phyloP scores from a whole-genome alignment of 176 grass and related monocot species.

The Urochloa ruziziensis region DNA sequence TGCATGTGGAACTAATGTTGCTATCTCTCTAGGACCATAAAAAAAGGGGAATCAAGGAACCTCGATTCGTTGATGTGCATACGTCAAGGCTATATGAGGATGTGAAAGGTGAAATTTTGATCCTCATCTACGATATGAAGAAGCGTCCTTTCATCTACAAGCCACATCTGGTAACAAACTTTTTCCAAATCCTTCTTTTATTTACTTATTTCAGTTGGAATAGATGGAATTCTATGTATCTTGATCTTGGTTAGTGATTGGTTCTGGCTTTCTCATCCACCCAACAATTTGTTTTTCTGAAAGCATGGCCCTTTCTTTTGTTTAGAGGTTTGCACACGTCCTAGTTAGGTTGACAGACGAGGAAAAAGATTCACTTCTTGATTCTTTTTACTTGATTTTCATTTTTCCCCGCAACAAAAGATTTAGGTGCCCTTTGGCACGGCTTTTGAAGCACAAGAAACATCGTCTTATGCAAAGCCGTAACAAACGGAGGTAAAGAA shows the following conservation, averaged over 20 bases:
- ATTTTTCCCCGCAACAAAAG: too few relatives aligned
- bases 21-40: not conserved
- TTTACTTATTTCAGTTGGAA: not conserved
- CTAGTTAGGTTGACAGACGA: too few relatives aligned
- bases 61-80: not conserved
- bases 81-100: not conserved
- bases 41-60: not conserved
- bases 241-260: not conserved
- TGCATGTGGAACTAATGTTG: too few relatives aligned
- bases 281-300: too few relatives aligned
- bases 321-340: too few relatives aligned
- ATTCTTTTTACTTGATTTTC: too few relatives aligned
- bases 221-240: not conserved
- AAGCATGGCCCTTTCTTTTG: not conserved
- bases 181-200: not conserved
- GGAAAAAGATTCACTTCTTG: too few relatives aligned
- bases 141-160: not conserved
- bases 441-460: too few relatives aligned
- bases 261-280: not conserved
- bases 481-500: too few relatives aligned
- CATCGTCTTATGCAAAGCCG: too few relatives aligned
- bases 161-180: not conserved
- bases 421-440: too few relatives aligned
- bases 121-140: not conserved
- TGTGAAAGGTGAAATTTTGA: not conserved